Conservation (phyloP, 2,329 filamentous ascomycete species). For the Colletotrichum musicola region DNA sequence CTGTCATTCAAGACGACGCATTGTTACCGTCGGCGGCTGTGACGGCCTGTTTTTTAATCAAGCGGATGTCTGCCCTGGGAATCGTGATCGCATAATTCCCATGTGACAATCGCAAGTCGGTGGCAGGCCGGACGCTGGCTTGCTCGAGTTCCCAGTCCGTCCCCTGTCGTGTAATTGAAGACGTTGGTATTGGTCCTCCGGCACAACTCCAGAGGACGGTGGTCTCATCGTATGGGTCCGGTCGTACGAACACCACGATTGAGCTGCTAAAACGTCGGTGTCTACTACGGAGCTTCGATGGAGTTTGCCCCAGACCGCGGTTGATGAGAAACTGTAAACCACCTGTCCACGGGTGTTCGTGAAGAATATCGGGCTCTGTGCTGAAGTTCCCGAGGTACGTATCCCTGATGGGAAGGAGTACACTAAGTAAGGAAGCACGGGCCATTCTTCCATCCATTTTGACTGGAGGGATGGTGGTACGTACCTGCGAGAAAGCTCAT, state of each 20-base stretch:
- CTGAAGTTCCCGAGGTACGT: constrained; percentile 12
- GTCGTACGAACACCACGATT: constrained; percentile 4
- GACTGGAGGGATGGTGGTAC: constrained; percentile 25
- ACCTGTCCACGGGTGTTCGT: background rate
- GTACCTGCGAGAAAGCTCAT: constrained; percentile 29
- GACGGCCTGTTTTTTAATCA: background rate
- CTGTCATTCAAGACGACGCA: background rate
- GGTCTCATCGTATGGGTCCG: constrained; percentile 9
- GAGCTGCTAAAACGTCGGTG: background rate
- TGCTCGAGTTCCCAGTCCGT: background rate
- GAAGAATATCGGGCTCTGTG: background rate
- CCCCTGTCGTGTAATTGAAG: constrained; percentile 16
- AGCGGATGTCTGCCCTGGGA: constrained; percentile 9
- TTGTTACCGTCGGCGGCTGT: background rate
- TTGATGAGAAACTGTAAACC: background rate
- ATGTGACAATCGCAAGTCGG: constrained; percentile 25
- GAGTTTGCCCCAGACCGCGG: background rate
- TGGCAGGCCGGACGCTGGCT: background rate
- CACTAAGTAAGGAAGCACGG: constrained; percentile 11
- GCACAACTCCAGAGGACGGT: background rate
- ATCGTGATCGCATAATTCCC: constrained; percentile 10
- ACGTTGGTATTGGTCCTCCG: constrained; percentile 21
- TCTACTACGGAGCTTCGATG: background rate
- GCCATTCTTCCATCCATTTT: constrained; percentile 10
- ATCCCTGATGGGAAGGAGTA: constrained; percentile 1